Percentiles rank a stretch among this genome's conserved stretches.
Conservation (phyloP, 257 asterid species). For the Cruciata laevipes region DNA sequence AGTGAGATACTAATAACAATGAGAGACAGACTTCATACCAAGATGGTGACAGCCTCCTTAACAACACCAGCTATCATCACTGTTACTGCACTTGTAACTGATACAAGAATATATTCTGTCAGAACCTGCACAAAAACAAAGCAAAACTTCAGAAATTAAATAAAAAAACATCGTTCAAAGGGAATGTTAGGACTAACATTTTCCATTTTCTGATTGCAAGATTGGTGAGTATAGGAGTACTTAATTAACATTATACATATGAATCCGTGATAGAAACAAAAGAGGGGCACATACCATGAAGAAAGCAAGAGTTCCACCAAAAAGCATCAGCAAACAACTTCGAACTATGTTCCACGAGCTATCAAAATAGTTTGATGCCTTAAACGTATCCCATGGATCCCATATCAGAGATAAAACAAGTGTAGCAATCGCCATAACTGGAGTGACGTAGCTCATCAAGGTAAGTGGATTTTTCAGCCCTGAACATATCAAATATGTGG, state of each 20-base stretch:
- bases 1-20: neutral
- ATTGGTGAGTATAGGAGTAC: too few species aligned
- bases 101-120: conserved; percentile 84
- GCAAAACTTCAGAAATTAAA: conserved; percentile 4
- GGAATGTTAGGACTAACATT: neutral
- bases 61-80: conserved; percentile 98
- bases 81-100: conserved; percentile 96
- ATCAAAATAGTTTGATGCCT: conserved; percentile 57
- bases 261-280: conserved; percentile 4
- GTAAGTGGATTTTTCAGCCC: conserved; percentile 97
- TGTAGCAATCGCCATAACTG: conserved; percentile 92
- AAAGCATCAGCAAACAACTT: conserved; percentile 89
- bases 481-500: conserved; percentile 22
- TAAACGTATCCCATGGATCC: conserved; percentile 93
- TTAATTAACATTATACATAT: neutral
- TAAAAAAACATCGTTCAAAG: neutral
- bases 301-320: conserved; percentile 97
- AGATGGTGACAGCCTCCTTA: conserved; percentile 94
- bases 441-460: conserved; percentile 94
- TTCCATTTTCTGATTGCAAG: neutral
- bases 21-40: conserved; percentile 40
- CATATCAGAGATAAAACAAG: conserved; percentile 67
- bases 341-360: conserved; percentile 70
- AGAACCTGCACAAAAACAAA: conserved; percentile 55
- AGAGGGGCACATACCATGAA: conserved; percentile 61